Evolutionary conservation across 257 asterid species (phyloP).

Genomic region (Solanum etuberosum): DNA sequence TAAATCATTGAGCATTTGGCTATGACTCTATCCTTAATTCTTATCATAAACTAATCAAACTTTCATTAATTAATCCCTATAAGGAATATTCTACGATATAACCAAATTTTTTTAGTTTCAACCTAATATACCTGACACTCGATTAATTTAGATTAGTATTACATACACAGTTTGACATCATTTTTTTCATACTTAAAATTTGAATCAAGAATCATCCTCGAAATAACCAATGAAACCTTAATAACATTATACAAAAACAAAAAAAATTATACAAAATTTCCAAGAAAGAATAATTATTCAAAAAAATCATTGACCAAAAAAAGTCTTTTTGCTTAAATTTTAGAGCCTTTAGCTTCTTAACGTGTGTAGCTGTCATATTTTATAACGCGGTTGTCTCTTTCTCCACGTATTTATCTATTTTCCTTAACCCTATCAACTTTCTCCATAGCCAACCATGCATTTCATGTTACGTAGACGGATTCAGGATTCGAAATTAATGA

Average conservation of each 20-base stretch:
- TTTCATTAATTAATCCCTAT: no score
- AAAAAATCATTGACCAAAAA: background rate
- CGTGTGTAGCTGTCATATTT: background rate
- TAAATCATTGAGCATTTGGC: background rate
- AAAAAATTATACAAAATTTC: background rate
- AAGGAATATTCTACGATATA: no score
- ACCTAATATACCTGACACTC: background rate
- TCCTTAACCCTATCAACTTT: constrained; percentile 3
- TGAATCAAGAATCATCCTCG: background rate
- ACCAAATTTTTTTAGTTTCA: no score
- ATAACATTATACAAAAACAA: background rate
- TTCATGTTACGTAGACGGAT: background rate
- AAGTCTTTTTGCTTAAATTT: background rate
- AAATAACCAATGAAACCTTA: background rate
- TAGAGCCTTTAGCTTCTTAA: background rate
- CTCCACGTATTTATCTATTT: constrained; percentile 8
- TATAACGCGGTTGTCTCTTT: constrained; percentile 13
- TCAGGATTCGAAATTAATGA: background rate
- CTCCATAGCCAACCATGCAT: background rate
- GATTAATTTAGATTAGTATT: no score
- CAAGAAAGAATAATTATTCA: background rate
- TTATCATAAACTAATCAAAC: background rate
- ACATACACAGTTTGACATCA: no score
- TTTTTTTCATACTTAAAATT: background rate
- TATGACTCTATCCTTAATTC: background rate